These are phyloP conservation scores for Podosphaera leucotricha DNA, from an alignment of 2,329 filamentous ascomycete genomes.

Conservation along the genomic window DNA sequence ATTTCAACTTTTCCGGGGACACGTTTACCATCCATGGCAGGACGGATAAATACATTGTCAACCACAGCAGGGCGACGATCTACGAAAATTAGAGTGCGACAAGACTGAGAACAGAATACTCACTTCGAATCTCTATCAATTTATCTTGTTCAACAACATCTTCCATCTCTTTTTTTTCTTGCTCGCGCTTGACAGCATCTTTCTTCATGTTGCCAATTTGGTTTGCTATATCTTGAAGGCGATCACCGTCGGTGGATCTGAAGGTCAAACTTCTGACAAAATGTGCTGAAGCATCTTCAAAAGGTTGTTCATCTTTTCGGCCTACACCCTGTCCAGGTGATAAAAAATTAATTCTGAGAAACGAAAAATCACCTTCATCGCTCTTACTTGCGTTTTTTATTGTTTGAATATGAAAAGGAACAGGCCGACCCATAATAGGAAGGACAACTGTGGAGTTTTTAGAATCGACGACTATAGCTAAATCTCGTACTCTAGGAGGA, in stretches of 20 bases:
- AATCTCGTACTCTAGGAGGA: conserved; percentile 56
- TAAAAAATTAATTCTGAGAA: conserved; percentile 87
- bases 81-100: conserved; percentile 21
- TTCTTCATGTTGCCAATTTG: conserved; percentile 95
- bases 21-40: conserved; percentile 87
- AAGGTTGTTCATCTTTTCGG: conserved; percentile 89
- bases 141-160: conserved; percentile 98
- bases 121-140: conserved; percentile 78
- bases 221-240: conserved; percentile 74
- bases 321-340: conserved; percentile 94
- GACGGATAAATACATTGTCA: conserved; percentile 86
- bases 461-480: conserved; percentile 72
- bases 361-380: conserved; percentile 83
- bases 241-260: conserved; percentile 67
- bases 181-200: conserved; percentile 71
- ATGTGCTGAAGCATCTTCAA: conserved; percentile 86
- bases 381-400: conserved; percentile 99
- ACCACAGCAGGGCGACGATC: conserved; percentile 75
- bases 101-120: conserved; percentile 16
- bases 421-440: conserved; percentile 89
- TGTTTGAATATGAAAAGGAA: conserved; percentile 93
- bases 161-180: conserved; percentile 98
- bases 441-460: conserved; percentile 82
- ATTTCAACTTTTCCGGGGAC: conserved; percentile 92
- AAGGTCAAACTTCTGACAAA: conserved; percentile 93